phyloP scores from a whole-genome alignment of 2,329 filamentous ascomycete genomes.

The Zarea fungicola region DNA sequence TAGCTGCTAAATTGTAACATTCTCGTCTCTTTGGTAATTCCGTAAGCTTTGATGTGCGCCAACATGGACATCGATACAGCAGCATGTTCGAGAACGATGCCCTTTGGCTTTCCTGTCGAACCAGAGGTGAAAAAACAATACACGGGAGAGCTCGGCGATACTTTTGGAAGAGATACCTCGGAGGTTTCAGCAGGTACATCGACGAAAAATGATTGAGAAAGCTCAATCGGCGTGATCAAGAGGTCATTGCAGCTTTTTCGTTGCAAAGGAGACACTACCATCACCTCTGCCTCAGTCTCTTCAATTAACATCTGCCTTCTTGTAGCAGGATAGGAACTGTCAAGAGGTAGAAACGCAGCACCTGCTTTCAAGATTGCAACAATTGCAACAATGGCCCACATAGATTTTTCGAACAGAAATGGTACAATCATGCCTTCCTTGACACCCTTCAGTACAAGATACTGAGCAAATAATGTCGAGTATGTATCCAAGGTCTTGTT shows the following conservation, averaged over 20 bases:
- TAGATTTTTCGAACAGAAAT: constrained; percentile 22
- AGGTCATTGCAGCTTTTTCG: constrained; percentile 13
- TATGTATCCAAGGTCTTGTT: constrained; percentile 30
- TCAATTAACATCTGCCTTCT: constrained; percentile 15
- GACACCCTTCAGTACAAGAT: too few species aligned
- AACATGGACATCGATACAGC: constrained; percentile 14
- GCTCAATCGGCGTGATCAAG: not conserved
- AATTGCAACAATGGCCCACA: constrained; percentile 20
- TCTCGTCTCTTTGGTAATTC: not conserved
- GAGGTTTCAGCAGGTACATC: not conserved
- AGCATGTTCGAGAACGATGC: constrained; percentile 33
- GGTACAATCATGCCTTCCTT: constrained; percentile 20
- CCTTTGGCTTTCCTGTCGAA: constrained; percentile 46
- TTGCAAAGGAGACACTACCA: constrained; percentile 17
- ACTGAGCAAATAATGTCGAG: constrained; percentile 12
- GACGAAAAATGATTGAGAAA: constrained; percentile 4
- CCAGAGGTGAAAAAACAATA: constrained; percentile 49
- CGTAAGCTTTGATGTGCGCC: not conserved
- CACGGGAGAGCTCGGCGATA: not conserved
- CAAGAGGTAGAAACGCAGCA: constrained; percentile 23
- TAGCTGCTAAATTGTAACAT: constrained; percentile 12
- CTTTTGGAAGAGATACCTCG: not conserved
- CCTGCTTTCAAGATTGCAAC: constrained; percentile 22
- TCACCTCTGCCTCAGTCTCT: constrained; percentile 15
- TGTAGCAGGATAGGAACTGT: constrained; percentile 17